Evolutionary conservation across 2,329 filamentous ascomycete genomes (phyloP).

Genomic region (Rosellinia necatrix): DNA sequence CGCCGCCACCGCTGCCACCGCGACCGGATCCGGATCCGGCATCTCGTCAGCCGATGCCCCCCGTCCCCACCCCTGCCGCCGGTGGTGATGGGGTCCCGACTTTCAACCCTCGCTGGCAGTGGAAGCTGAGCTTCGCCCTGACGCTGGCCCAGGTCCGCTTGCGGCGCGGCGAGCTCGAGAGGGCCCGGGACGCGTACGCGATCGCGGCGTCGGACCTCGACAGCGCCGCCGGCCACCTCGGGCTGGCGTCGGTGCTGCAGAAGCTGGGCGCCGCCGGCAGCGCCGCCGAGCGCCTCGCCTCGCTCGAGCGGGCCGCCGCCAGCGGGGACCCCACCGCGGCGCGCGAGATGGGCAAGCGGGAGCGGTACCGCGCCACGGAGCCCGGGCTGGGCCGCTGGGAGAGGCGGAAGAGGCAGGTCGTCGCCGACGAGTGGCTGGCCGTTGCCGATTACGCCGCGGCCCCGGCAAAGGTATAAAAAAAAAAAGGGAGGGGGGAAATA

Average conservation of each 20-base stretch:
- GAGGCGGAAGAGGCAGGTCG: constrained; percentile 25
- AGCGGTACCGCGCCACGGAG: constrained; percentile 22
- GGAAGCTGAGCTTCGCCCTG: constrained; percentile 41
- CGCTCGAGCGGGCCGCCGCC: constrained; percentile 42
- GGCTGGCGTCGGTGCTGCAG: constrained; percentile 38
- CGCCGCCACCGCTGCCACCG: neutral
- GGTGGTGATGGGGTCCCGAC: constrained; percentile 13
- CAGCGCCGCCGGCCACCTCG: constrained; percentile 33
- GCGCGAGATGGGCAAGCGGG: constrained; percentile 33
- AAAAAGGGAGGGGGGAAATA: no score
- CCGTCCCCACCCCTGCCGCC: neutral
- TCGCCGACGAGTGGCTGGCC: constrained; percentile 35
- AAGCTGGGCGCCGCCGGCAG: constrained; percentile 12
- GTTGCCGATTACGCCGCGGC: neutral
- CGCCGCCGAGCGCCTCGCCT: constrained; percentile 32
- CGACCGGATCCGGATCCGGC: no score
- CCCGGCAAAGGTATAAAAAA: neutral
- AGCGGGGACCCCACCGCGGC: constrained; percentile 36
- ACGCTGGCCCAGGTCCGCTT: constrained; percentile 38
- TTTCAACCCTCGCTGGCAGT: constrained; percentile 40
- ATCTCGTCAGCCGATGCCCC: neutral
- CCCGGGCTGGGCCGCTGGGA: constrained; percentile 25
- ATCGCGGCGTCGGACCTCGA: constrained; percentile 41
- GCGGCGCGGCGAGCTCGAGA: constrained; percentile 27
- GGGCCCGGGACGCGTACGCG: constrained; percentile 32